Percentiles rank a stretch among this genome's conserved stretches.
Evolutionary conservation across 768 basidiomycete species (phyloP).

Genomic region (Amyloporia xantha): DNA sequence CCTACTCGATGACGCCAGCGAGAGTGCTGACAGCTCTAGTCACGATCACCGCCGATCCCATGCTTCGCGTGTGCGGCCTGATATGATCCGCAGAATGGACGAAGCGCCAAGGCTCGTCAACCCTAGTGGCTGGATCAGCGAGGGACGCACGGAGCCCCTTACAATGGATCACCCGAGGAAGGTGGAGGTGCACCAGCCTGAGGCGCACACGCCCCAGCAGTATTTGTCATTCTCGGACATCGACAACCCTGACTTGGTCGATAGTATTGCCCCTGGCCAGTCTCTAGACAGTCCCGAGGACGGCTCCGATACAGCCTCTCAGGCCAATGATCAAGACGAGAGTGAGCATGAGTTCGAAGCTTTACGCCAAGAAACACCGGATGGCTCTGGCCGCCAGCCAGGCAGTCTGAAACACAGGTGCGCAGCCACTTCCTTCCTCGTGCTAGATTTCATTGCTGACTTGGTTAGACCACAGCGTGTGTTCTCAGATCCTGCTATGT

Average conservation of each 20-base stretch:
- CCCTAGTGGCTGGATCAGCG: slow-evolving; percentile 67
- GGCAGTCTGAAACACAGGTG: too few relatives aligned
- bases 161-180: background rate
- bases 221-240: slow-evolving; percentile 1
- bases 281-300: too few relatives aligned
- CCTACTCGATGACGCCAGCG: background rate
- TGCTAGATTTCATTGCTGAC: too few relatives aligned
- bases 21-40: background rate
- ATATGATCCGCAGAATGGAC: slow-evolving; percentile 77
- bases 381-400: too few relatives aligned
- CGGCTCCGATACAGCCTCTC: too few relatives aligned
- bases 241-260: background rate
- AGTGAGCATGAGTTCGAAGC: too few relatives aligned
- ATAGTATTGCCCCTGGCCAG: too few relatives aligned
- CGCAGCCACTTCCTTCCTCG: too few relatives aligned
- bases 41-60: slow-evolving; percentile 4
- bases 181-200: background rate
- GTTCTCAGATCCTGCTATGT: slow-evolving; percentile 1
- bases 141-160: slow-evolving; percentile 27
- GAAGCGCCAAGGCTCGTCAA: slow-evolving; percentile 61
- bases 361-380: too few relatives aligned
- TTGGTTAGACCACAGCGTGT: background rate
- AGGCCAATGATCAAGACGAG: too few relatives aligned
- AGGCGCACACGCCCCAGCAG: background rate
- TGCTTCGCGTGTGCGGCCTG: slow-evolving; percentile 38